A percentile compares a stretch with the other conserved stretches of the same genome.
These are phyloP conservation scores for Bruguiera hainesii DNA, from an alignment of 441 rosid species.

Conservation along the genomic window DNA sequence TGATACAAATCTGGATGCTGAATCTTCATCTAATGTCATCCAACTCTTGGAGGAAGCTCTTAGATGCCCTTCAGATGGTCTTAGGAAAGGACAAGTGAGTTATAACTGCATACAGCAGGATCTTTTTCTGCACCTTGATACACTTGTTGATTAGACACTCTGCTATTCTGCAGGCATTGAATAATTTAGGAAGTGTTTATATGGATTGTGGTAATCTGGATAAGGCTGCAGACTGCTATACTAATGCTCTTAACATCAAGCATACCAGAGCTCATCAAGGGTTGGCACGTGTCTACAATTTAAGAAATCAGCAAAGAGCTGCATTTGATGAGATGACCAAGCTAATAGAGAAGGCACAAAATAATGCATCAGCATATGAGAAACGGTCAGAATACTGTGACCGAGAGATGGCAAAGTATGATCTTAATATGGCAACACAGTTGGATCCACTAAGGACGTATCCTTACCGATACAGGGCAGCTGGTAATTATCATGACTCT, in stretches of 20 bases:
- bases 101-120: not conserved
- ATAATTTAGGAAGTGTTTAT: conserved; percentile 82
- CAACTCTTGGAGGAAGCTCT: conserved; percentile 92
- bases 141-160: not conserved
- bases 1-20: conserved; percentile 62
- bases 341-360: conserved; percentile 78
- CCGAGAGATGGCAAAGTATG: conserved; percentile 83
- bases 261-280: conserved; percentile 98
- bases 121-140: not conserved
- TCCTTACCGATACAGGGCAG: conserved; percentile 95
- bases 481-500: conserved; percentile 41
- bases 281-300: conserved; percentile 81
- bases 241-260: conserved; percentile 82
- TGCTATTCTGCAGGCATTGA: conserved; percentile 59
- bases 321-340: conserved; percentile 97
- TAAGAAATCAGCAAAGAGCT: conserved; percentile 67
- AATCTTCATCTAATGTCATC: conserved; percentile 61
- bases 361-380: conserved; percentile 86
- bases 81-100: conserved; percentile 93
- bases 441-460: conserved; percentile 92
- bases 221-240: conserved; percentile 84
- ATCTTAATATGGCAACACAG: conserved; percentile 69
- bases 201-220: conserved; percentile 89
- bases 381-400: conserved; percentile 96
- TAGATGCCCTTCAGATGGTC: conserved; percentile 95